Base-by-base conservation (phyloP, 495 filamentous ascomycete species). In the Talaromyces wortmannii region DNA sequence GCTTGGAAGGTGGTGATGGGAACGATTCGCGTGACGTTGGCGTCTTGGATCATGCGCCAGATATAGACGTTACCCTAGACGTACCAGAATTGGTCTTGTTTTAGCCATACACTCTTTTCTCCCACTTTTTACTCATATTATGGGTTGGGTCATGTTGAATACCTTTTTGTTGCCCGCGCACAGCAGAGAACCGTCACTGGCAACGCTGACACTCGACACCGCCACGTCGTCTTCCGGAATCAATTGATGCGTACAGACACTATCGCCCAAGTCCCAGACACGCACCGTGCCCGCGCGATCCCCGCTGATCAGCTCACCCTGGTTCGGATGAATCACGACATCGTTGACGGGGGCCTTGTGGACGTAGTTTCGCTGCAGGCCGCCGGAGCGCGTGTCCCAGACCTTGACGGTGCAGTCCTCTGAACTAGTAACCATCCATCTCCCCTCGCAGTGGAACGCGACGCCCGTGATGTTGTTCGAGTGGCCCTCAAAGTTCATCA, bases 361-460 rank as follows among this genome's bases (percentile, higher is more conserved):
- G 53, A 78, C 82, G 66, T 98, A 98, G 71, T 92, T 96, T 16
- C 94, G 83, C 67, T 97, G 94, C 44, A 97, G 81, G 45, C 78
- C 86, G 17, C 90, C 95, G 6, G 79, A 87, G 23, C 95, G 80
- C 6, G 92, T 97, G 67, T 98, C 95, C 94, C 94, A 98, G 46
- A 98, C 95, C 77, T 97, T 97, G 59, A 98, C 92, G 7, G 91
- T 95, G 48, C 92, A 89, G 63, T 98, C 94, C 67, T 98, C 94
- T 40, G 90, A 95, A 70, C 89, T 94, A 4, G 94, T 98, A n/a
- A 97, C 92, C 91, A 98, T 97, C 94, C 94, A 98, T 72, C 97
- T 97, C 10, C 91, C 91, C 67, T 98, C 94, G 63, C 91, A 96
- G 68, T 98, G 94, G 65, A 97, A 98, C 23, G 91, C 94, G 29